phyloP scores from a whole-genome alignment of 805 yeast genomes.

The Metschnikowia continentalis region DNA sequence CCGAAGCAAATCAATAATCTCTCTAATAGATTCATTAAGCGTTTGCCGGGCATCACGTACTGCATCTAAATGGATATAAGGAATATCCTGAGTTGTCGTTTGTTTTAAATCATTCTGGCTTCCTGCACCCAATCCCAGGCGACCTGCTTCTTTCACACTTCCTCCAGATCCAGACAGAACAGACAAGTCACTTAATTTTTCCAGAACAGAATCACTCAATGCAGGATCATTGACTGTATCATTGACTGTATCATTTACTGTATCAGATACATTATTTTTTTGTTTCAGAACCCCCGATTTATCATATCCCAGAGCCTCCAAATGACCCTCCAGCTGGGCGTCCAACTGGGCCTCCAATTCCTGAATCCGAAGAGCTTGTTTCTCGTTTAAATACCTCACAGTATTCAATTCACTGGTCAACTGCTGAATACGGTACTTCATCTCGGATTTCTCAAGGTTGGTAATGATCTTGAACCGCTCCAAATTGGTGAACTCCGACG shows the following conservation, averaged over 20 bases:
- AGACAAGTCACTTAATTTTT: too few species aligned
- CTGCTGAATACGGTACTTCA: constrained; percentile 49
- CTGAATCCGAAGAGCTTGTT: constrained; percentile 36
- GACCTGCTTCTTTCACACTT: too few species aligned
- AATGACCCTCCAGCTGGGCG: too few species aligned
- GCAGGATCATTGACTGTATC: too few species aligned
- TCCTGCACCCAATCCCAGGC: too few species aligned
- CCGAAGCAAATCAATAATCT: constrained; percentile 15
- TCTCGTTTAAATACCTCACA: constrained; percentile 38
- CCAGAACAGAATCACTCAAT: background rate
- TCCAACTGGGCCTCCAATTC: constrained; percentile 28
- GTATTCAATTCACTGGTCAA: constrained; percentile 51
- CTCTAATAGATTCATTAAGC: constrained; percentile 14
- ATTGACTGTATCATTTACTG: too few species aligned
- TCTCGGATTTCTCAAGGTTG: constrained; percentile 49
- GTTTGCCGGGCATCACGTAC: constrained; percentile 15
- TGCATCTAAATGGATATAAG: constrained; percentile 14
- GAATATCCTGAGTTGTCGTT: constrained; percentile 2
- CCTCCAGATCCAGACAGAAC: too few species aligned
- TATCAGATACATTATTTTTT: too few species aligned
- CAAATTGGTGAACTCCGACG: constrained; percentile 51
- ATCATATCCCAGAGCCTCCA: too few species aligned
- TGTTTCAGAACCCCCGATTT: background rate
- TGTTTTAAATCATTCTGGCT: background rate
- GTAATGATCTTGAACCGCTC: constrained; percentile 43